Evolutionary conservation across 139 green algal species (phyloP), one percentile per base, ranked within the genome.

Genomic region (Picochlorum sp.): DNA sequence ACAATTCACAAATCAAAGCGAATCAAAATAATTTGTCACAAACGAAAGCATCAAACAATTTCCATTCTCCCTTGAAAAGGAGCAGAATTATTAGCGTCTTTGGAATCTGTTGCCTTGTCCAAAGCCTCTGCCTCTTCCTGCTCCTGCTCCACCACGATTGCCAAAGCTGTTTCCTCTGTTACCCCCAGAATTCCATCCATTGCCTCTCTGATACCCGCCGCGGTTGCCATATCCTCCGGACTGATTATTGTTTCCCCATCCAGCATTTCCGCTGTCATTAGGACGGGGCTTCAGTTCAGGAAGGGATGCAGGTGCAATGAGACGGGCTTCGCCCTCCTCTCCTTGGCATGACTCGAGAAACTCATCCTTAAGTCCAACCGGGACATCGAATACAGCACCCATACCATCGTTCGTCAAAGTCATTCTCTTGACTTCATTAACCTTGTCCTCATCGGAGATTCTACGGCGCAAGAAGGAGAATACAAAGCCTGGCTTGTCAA

Each of bases 351-450:
- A 76, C 32, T 55, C 47, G 22, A 91, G 52, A 59, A 90, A 83
- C 13, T 65, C 50, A 54, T 81, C 60, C 56, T 54, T 29, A 25
- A 77, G 55, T 30, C 69, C 65, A 18, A 64, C 43, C 40, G 89
- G 85, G n/a, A 96, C 87, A 56, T 96, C 89, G 59, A 96, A 96
- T 2, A 95, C 81, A 4, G 89, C 89, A 5, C 87, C 82, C 43
- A 66, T 76, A 50, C 72, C 70, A 66, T 96, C 87, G 20, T 63
- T 58, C 0, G 82, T 93, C 6, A 96, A 63, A 30, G 72, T 88
- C 81, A 96, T 89, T 59, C 89, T 76, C 62, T 83, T 85, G 7
- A 81, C 67, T 64, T 82, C 75, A 41, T 91, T 75, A n/a, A 87
- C 72, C 1, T 75, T 63, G 14, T 57, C 40, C 16, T 81, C 78